phyloP scores from a whole-genome alignment of 2,329 filamentous ascomycete genomes.

The Alternaria rosae region DNA sequence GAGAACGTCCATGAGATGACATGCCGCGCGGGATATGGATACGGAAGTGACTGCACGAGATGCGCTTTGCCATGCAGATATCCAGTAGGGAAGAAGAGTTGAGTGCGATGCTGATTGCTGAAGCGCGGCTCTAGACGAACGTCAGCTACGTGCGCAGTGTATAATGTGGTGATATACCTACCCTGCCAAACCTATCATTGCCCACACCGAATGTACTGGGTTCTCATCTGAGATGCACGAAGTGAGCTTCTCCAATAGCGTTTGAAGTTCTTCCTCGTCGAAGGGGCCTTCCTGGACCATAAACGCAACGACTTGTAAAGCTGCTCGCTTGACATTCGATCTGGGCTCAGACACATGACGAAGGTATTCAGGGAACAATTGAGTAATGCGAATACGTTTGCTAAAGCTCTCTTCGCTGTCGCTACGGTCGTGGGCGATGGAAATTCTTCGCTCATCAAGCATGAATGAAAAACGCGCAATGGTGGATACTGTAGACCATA shows the following conservation, averaged over 20 bases:
- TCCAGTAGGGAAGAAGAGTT: slow-evolving; percentile 65
- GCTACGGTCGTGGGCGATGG: slow-evolving; percentile 23
- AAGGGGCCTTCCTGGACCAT: slow-evolving; percentile 49
- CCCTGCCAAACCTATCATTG: slow-evolving; percentile 82
- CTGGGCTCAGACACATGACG: slow-evolving; percentile 47
- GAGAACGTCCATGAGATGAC: slow-evolving; percentile 73
- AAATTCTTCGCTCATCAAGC: slow-evolving; percentile 40
- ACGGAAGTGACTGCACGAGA: slow-evolving; percentile 74
- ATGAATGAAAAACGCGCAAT: slow-evolving; percentile 50
- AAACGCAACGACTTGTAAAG: slow-evolving; percentile 64
- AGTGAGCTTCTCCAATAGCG: slow-evolving; percentile 66
- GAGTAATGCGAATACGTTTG: slow-evolving; percentile 51
- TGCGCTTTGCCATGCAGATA: slow-evolving; percentile 77
- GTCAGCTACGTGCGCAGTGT: slow-evolving; percentile 5
- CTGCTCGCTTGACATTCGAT: slow-evolving; percentile 54
- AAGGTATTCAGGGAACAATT: slow-evolving; percentile 51
- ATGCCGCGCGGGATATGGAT: slow-evolving; percentile 77
- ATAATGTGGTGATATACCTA: slow-evolving; percentile 51
- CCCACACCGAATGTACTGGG: slow-evolving; percentile 71
- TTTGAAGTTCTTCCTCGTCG: slow-evolving; percentile 60
- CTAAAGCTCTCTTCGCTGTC: slow-evolving; percentile 27
- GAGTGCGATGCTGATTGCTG: slow-evolving; percentile 33
- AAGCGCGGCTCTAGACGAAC: slow-evolving; percentile 36
- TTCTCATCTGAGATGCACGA: slow-evolving; percentile 74
- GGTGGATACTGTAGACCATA: slow-evolving; percentile 50